Evolutionary conservation across 2,329 filamentous ascomycete genomes (phyloP).

Genomic region (Ceratocystis smalleyi): DNA sequence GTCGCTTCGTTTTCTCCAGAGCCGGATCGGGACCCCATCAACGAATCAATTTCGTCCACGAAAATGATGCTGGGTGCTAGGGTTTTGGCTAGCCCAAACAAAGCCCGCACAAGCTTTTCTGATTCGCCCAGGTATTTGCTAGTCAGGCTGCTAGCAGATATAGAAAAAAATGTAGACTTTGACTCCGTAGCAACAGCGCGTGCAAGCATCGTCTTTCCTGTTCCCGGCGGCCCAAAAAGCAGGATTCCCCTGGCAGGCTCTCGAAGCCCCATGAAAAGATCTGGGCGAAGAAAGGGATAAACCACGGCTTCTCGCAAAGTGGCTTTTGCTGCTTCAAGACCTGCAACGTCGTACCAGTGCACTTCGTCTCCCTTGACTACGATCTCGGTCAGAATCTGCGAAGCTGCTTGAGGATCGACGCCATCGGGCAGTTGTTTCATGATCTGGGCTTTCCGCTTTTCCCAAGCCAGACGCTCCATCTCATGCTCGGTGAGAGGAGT

Average conservation of each 20-base stretch:
- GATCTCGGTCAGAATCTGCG: conserved; percentile 90
- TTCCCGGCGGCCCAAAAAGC: conserved; percentile 91
- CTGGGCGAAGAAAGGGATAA: conserved; percentile 87
- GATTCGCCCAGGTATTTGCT: conserved; percentile 94
- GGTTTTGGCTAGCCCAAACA: conserved; percentile 78
- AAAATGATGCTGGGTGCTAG: conserved; percentile 94
- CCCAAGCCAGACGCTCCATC: conserved; percentile 8
- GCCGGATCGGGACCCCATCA: conserved; percentile 70
- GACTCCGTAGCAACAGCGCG: conserved; percentile 90
- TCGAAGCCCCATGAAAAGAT: conserved; percentile 86
- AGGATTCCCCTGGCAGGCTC: conserved; percentile 93
- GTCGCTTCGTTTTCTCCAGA: conserved; percentile 86
- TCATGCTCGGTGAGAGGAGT: not conserved
- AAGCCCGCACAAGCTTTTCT: conserved; percentile 83
- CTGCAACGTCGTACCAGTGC: conserved; percentile 85
- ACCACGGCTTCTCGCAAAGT: conserved; percentile 91
- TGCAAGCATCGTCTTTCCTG: conserved; percentile 95
- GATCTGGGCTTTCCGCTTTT: conserved; percentile 31
- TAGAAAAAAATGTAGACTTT: conserved; percentile 89
- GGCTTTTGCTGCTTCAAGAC: conserved; percentile 76
- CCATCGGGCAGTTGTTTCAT: conserved; percentile 68
- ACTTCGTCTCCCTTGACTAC: conserved; percentile 90
- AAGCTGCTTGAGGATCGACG: conserved; percentile 66
- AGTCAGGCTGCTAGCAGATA: conserved; percentile 84
- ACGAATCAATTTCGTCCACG: conserved; percentile 92